Conservation (phyloP, 2,329 filamentous ascomycete species). For the Fonsecaea monophora region DNA sequence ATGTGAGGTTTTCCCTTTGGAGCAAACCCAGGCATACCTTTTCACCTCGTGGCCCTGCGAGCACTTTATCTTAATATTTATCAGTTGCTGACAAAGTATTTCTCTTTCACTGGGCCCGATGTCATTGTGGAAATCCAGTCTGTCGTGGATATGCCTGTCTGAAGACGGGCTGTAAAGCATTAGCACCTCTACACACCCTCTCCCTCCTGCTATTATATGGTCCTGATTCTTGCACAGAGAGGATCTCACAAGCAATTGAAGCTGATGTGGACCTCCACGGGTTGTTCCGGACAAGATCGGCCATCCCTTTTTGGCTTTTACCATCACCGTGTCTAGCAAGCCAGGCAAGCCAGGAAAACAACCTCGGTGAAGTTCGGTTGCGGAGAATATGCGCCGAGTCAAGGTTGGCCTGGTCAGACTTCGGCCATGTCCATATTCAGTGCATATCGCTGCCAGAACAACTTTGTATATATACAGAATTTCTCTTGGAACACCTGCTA, state of each 20-base stretch:
- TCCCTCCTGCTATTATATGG: background rate
- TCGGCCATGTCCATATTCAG: background rate
- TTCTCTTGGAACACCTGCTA: background rate
- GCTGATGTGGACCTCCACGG: background rate
- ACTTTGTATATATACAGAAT: background rate
- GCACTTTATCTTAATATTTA: no score
- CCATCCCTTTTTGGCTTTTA: background rate
- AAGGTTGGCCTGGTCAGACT: background rate
- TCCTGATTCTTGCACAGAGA: background rate
- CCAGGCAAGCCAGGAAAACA: background rate
- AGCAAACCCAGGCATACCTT: background rate
- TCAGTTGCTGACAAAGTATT: no score
- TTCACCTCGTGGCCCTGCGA: no score
- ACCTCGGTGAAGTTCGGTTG: conserved; percentile 24
- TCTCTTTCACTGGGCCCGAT: background rate
- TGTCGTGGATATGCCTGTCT: background rate
- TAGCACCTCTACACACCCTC: background rate
- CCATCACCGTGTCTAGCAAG: no score
- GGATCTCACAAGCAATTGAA: background rate
- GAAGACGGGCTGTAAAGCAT: background rate
- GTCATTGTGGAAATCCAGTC: background rate
- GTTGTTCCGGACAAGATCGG: background rate
- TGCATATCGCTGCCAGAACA: background rate
- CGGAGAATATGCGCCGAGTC: background rate
- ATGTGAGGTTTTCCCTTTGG: background rate